Evolutionary conservation across 768 basidiomycete genomes (phyloP).

Genomic region (Tricholoma furcatifolium): DNA sequence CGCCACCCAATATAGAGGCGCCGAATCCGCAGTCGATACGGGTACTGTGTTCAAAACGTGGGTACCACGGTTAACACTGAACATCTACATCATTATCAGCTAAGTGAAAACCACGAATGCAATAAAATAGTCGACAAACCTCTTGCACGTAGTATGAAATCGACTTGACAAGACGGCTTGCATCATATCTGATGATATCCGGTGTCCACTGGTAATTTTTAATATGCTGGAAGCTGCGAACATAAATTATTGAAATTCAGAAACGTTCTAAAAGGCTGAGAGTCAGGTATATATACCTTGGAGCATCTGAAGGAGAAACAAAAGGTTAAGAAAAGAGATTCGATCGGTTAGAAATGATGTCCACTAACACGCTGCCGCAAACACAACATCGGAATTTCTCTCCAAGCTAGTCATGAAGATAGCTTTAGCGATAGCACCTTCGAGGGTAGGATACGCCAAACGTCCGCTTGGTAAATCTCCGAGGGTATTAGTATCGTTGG

Average conservation of each 20-base stretch:
- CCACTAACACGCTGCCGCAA: slow-evolving; percentile 44
- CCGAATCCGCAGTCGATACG: slow-evolving; percentile 23
- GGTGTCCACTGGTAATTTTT: slow-evolving; percentile 37
- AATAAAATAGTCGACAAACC: slow-evolving; percentile 17
- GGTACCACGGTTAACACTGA: slow-evolving; percentile 34
- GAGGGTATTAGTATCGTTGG: slow-evolving; percentile 27
- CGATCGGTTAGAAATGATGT: background rate
- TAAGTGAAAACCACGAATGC: background rate
- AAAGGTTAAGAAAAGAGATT: background rate
- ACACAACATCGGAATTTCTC: slow-evolving; percentile 57
- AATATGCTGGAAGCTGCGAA: slow-evolving; percentile 30
- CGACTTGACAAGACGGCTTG: slow-evolving; percentile 30
- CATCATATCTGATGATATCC: slow-evolving; percentile 38
- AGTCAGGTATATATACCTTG: slow-evolving; percentile 16
- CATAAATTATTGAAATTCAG: background rate
- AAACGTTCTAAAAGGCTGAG: background rate
- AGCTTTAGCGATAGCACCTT: slow-evolving; percentile 50
- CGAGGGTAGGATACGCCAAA: slow-evolving; percentile 30
- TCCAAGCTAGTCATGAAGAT: slow-evolving; percentile 64
- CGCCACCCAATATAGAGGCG: slow-evolving; percentile 33
- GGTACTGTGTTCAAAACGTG: slow-evolving; percentile 29
- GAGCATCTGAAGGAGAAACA: slow-evolving; percentile 22
- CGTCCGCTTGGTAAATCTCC: slow-evolving; percentile 26
- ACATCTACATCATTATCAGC: slow-evolving; percentile 24
- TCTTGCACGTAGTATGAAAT: slow-evolving; percentile 39